Base-by-base conservation (phyloP, 805 yeast species). In the Lachancea cidri region DNA sequence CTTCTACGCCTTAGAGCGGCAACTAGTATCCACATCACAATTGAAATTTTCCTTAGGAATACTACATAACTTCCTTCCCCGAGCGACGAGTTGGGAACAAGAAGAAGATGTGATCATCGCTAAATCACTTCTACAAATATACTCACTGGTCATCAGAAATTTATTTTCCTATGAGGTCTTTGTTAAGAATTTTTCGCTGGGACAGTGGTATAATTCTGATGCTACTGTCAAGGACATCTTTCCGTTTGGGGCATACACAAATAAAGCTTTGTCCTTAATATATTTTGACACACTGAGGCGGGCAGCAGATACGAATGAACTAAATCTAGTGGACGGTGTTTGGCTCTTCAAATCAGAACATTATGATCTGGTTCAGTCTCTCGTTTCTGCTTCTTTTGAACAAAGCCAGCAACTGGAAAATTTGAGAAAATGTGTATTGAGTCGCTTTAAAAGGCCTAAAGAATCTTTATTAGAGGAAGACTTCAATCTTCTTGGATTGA, bases 251-350 rank as follows among this genome's bases (percentile, higher is more conserved):
- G 14, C 32, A 5, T 9, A 33, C 11, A 51, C 55, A 6, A 40
- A 46, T 14, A 50, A 43, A 34, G 53, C 59, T 3, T 22, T 57
- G 4, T n/a, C 46, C 1, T 11, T 58, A 3, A 44, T 55, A 3
- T 25, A 42, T 24, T 54, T 54, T 33, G 64, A 58, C 45, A 37
- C 45, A 3, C 43, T 42, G 30, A 49, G 62, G 38, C 45, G 59
- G 14, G 17, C 36, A 1, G 16, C 38, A 7, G 31, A 45, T 2
- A n/a, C 4, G 5, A 34, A 19, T 2, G 27, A 41, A 4, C n/a
- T 55, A 5, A 22, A 13, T 19, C 40, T 29, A 17, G 32, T 4
- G 27, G 32, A 52, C 38, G 38, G 20, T 9, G 8, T 19, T 18
- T 4, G 14, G n/a, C 7, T 16, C 5, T 17, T 35, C 4, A 25